These are phyloP conservation scores for Microcos paniculata DNA, from an alignment of 345 rosid genomes.

Conservation along the genomic window DNA sequence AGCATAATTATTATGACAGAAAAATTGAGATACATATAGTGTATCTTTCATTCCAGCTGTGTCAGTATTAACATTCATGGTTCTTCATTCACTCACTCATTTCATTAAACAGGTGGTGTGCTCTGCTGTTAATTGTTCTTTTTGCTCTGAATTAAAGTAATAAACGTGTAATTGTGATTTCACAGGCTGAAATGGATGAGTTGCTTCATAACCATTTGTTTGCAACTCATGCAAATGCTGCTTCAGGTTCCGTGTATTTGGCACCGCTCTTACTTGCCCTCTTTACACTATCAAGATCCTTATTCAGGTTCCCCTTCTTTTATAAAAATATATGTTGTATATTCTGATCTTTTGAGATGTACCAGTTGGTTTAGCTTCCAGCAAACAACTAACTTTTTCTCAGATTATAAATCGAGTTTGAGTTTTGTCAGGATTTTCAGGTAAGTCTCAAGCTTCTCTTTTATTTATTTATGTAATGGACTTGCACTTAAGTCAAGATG, in stretches of 20 bases:
- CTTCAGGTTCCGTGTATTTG: slow-evolving; percentile 65
- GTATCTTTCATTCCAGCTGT: no score
- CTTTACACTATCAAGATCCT: slow-evolving; percentile 82
- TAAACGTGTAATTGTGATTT: not conserved
- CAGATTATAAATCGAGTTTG: slow-evolving; percentile 59
- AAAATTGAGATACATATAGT: no score
- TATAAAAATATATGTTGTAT: not conserved
- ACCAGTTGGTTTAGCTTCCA: slow-evolving; percentile 83
- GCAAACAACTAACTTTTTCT: slow-evolving; percentile 44
- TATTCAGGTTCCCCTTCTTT: slow-evolving; percentile 54
- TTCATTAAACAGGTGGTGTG: not conserved
- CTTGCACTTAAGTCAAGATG: not conserved
- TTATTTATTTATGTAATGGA: not conserved
- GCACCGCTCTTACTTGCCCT: slow-evolving; percentile 72
- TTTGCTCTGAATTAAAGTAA: not conserved
- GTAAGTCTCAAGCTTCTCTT: slow-evolving; percentile 27
- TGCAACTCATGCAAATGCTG: slow-evolving; percentile 78
- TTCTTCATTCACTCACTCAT: not conserved
- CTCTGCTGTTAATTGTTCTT: not conserved
- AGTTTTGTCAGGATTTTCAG: slow-evolving; percentile 59
- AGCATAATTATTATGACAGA: no score
- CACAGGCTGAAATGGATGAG: slow-evolving; percentile 32
- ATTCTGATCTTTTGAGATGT: slow-evolving; percentile 12
- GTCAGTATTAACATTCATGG: not conserved
- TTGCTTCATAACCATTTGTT: slow-evolving; percentile 64